Conservation (phyloP, 495 filamentous ascomycete species). For the Aspergillus carlsbadensis region DNA sequence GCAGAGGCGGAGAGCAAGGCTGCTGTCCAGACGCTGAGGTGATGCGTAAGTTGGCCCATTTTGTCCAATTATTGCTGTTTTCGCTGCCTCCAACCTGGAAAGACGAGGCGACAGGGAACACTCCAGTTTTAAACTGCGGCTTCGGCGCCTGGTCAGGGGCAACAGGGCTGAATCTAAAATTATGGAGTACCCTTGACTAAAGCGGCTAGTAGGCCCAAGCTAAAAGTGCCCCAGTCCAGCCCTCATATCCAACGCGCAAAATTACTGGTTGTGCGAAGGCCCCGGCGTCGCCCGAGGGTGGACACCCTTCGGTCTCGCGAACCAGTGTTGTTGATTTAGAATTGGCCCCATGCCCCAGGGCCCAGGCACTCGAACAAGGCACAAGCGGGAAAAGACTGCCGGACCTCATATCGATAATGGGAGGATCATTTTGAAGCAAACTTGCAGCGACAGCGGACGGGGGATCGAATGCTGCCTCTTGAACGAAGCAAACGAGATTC, state of each 20-base stretch:
- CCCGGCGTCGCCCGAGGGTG: no score
- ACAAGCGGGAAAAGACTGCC: conserved; percentile 1
- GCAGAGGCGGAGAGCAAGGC: not conserved
- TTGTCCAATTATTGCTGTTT: not conserved
- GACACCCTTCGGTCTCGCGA: no score
- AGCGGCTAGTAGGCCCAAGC: not conserved
- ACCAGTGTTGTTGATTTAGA: no score
- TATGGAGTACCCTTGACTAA: not conserved
- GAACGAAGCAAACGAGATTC: no score
- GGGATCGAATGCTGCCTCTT: no score
- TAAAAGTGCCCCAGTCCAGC: not conserved
- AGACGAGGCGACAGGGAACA: not conserved
- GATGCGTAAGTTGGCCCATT: not conserved
- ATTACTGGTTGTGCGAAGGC: not conserved
- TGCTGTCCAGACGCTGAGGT: not conserved
- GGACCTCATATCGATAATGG: no score
- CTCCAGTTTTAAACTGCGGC: not conserved
- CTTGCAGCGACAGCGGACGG: no score
- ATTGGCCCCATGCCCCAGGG: no score
- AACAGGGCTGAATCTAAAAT: no score
- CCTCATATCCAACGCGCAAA: not conserved
- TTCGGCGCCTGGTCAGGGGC: not conserved
- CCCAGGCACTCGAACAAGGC: no score
- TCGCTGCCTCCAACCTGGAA: not conserved
- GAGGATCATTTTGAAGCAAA: no score